Evolutionary conservation across 106 monocot species (phyloP).

Genomic region (Dactylorhiza incarnata): DNA sequence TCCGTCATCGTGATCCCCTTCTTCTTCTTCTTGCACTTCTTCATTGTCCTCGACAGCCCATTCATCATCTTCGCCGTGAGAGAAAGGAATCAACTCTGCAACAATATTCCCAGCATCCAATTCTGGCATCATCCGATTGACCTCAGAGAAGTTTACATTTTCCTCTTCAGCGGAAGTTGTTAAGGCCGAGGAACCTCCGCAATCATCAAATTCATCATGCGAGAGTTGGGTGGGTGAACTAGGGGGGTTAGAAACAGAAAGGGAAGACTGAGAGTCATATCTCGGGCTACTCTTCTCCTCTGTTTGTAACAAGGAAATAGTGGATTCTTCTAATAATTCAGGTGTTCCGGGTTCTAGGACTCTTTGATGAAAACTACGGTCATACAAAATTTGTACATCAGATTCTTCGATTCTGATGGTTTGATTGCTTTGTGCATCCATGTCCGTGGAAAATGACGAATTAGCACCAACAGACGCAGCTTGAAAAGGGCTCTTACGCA

Average conservation of each 20-base stretch:
- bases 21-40: slow-evolving; percentile 43
- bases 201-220: slow-evolving; percentile 82
- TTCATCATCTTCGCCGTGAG: slow-evolving; percentile 71
- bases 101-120: slow-evolving; percentile 19
- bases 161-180: slow-evolving; percentile 36
- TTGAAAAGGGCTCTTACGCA: slow-evolving; percentile 33
- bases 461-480: slow-evolving; percentile 15
- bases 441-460: slow-evolving; percentile 23
- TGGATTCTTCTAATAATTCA: slow-evolving; percentile 18
- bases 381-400: slow-evolving; percentile 26
- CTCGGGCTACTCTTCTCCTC: slow-evolving; percentile 45
- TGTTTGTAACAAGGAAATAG: slow-evolving; percentile 16
- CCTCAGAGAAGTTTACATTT: slow-evolving; percentile 34
- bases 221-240: slow-evolving; percentile 72
- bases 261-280: slow-evolving; percentile 68
- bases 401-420: slow-evolving; percentile 15
- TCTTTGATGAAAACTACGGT: slow-evolving; percentile 24
- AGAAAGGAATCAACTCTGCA: slow-evolving; percentile 12
- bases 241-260: slow-evolving; percentile 86
- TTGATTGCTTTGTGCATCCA: slow-evolving; percentile 20
- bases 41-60: slow-evolving; percentile 60
- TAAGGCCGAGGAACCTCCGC: slow-evolving; percentile 37
- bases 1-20: slow-evolving; percentile 67
- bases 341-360: slow-evolving; percentile 17
- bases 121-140: slow-evolving; percentile 16